Percentiles rank a stretch among this genome's conserved stretches.
Conservation (phyloP, 78 protist genomes). For the Dictyostelium intermedium region DNA sequence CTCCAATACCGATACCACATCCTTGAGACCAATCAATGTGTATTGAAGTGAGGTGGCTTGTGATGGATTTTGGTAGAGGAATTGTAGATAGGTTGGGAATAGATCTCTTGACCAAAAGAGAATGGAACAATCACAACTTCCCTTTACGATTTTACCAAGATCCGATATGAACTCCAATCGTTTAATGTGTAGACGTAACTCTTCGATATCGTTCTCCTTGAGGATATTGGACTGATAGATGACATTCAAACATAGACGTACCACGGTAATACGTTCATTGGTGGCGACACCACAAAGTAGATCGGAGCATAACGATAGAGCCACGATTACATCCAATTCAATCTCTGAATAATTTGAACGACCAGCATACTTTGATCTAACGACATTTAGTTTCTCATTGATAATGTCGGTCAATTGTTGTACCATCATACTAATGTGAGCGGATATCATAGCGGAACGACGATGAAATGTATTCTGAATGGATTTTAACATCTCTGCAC, state of each 20-base stretch:
- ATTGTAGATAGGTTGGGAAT: slow-evolving; percentile 82
- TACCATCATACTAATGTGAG: slow-evolving; percentile 53
- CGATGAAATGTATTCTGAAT: slow-evolving; percentile 79
- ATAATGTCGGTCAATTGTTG: slow-evolving; percentile 30
- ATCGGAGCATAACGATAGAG: slow-evolving; percentile 21
- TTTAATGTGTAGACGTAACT: slow-evolving; percentile 6
- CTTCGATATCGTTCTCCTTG: slow-evolving; percentile 61
- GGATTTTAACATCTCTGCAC: slow-evolving; percentile 77
- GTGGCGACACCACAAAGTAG: slow-evolving; percentile 46
- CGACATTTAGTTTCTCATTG: slow-evolving; percentile 41
- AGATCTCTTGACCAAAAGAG: slow-evolving; percentile 88
- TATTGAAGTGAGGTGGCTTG: slow-evolving; percentile 78
- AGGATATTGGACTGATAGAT: not conserved
- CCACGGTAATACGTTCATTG: slow-evolving; percentile 19
- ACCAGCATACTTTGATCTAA: slow-evolving; percentile 1
- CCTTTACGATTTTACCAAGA: not conserved
- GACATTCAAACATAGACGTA: slow-evolving; percentile 54
- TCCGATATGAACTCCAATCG: slow-evolving; percentile 67
- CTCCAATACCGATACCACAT: slow-evolving; percentile 12
- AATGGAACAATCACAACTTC: slow-evolving; percentile 84
- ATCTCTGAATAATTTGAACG: slow-evolving; percentile 27
- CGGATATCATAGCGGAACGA: slow-evolving; percentile 66
- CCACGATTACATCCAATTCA: slow-evolving; percentile 52
- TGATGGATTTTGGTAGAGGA: slow-evolving; percentile 72
- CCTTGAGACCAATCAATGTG: slow-evolving; percentile 84